Evolutionary conservation across 2,329 filamentous ascomycete species (phyloP), one percentile per base, ranked within the genome.

Genomic region (Rutstroemia sydowiana): DNA sequence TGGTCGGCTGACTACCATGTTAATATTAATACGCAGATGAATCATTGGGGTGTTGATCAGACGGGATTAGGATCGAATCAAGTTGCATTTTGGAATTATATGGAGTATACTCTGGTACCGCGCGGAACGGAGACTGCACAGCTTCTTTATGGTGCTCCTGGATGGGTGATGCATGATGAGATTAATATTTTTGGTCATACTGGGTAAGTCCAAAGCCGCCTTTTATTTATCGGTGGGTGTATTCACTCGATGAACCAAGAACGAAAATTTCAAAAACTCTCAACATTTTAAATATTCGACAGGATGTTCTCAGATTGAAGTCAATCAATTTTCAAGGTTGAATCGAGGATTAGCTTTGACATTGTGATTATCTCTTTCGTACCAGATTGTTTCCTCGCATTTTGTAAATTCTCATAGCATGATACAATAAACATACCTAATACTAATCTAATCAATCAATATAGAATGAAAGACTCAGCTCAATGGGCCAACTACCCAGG

Each of bases 21-120:
- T 36, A 77, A 82, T 55, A 81, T 82, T 59, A 82, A 82, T 52
- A 52, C 81, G 0, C 76, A 82, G 56, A 82, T 81, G 79, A 82
- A 81, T 53, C 73, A 81, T 57, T 82, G 79, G 78, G 68, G 66
- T 1, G 71, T 73, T 2, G 76, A 79, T 31, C 71, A 77, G 48
- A 78, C 75, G 0, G 77, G 76, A 0, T 64, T 81, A 0, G 70
- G 69, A 0, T 65, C 65, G 2, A 68, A 76, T 1, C 70, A 76
- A 43, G 61, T 64, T 0, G 70, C 74, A 0, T 62, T 79, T 0
- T 81, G 75, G 71, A 65, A 74, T 7, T 79, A 76, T 51, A 79
- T 82, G 65, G 56, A 66, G 5, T 65, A 77, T 16, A 80, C 70
- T 0, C 79, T 76, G 75, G 71, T 73, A 0, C 75, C 77, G 0